A percentile compares a stretch with the other conserved stretches of the same genome.
phyloP scores from a whole-genome alignment of 192 early-diverging fungal species.

The Rhizoclosmatium sp. region DNA sequence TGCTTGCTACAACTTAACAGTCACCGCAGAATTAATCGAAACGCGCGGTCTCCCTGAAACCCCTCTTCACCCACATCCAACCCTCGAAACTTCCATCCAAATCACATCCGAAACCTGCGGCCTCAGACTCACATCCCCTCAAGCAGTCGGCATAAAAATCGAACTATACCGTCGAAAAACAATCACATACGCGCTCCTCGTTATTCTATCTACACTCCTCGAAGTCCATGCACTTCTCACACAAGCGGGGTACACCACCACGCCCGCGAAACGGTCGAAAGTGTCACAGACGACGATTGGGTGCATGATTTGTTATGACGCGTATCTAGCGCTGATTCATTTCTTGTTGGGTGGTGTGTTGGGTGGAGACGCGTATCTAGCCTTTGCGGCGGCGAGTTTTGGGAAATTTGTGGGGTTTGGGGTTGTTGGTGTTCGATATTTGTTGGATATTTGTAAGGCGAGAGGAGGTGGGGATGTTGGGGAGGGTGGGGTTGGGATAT shows the following conservation, averaged over 20 bases:
- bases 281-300: constrained; percentile 18
- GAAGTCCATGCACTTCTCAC: constrained; percentile 6
- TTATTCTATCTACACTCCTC: neutral
- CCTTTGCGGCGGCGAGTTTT: constrained; percentile 67
- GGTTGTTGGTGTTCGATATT: constrained; percentile 75
- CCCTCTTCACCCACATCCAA: neutral
- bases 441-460: constrained; percentile 74
- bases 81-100: too few species aligned
- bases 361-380: constrained; percentile 60
- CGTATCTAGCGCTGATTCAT: constrained; percentile 23
- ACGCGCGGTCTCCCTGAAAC: neutral
- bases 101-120: neutral
- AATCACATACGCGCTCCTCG: constrained; percentile 5
- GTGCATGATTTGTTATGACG: constrained; percentile 14
- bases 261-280: constrained; percentile 30
- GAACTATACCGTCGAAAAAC: neutral
- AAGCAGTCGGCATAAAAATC: neutral
- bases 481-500: constrained; percentile 49
- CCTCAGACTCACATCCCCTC: neutral
- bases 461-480: constrained; percentile 63
- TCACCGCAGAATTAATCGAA: constrained; percentile 3
- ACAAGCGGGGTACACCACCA: constrained; percentile 24
- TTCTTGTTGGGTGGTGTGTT: constrained; percentile 3
- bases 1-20: too few species aligned
- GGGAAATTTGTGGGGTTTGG: constrained; percentile 72